These are phyloP conservation scores for Echites panduratus DNA, from an alignment of 257 asterid species.

Conservation along the genomic window DNA sequence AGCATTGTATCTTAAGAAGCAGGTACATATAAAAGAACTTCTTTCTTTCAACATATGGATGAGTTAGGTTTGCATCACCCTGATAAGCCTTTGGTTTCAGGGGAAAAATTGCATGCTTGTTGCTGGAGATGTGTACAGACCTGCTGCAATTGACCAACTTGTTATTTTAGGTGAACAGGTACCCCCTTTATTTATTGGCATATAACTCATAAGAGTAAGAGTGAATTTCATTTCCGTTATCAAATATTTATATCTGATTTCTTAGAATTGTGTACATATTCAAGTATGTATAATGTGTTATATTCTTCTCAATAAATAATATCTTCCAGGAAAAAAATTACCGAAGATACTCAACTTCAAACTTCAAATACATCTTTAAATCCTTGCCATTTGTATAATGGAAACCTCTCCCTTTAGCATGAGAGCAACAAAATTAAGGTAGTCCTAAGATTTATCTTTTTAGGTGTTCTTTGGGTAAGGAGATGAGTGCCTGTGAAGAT, in stretches of 20 bases:
- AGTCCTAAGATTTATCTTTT: neutral
- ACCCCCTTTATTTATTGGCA: neutral
- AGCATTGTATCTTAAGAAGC: conserved; percentile 89
- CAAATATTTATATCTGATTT: neutral
- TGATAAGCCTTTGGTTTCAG: conserved; percentile 37
- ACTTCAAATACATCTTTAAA: neutral
- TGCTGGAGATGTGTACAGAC: conserved; percentile 97
- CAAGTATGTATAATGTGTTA: neutral
- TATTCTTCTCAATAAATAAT: neutral
- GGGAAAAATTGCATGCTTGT: conserved; percentile 97
- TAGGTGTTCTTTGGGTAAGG: neutral
- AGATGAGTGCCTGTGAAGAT: neutral
- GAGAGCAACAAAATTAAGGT: neutral
- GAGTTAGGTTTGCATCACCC: conserved; percentile 17
- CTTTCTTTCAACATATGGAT: conserved; percentile 11
- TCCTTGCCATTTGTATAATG: neutral
- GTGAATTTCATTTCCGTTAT: neutral
- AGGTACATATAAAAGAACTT: conserved; percentile 41
- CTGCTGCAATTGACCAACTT: conserved; percentile 98
- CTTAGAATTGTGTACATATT: neutral
- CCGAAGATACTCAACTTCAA: neutral
- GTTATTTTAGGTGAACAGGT: conserved; percentile 73
- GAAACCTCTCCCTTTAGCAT: conserved; percentile 1
- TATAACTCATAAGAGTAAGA: neutral
- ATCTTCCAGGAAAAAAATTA: neutral